Base-by-base conservation (phyloP, 2,329 filamentous ascomycete species). In the Chaetomium globosum region DNA sequence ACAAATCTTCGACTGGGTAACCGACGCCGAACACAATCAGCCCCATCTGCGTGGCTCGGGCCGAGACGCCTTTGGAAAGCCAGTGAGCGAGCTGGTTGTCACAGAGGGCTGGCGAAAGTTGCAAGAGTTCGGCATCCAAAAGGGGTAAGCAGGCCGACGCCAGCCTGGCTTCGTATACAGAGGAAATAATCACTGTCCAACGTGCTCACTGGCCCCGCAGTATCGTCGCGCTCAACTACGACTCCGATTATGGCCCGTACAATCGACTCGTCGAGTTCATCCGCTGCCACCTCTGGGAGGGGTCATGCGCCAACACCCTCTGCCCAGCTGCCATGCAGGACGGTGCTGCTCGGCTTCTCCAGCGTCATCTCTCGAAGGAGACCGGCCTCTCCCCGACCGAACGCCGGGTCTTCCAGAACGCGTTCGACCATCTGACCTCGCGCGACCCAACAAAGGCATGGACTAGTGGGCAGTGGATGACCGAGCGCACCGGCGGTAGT, bases 381-480 rank as follows among this genome's bases (percentile, higher is more conserved):
- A 49, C 51, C 2, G 51, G 59, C 6, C 63, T 75, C 4, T 70
- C 73, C 0, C 69, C 75, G 0, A 65, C 68, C 0, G 75, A 79
- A 67, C 76, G 76, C 8, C 69, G 70, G 21, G 81, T 87, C 0
- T 80, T 87, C 56, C 77, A 81, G 46, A 80, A 83, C 49, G 84
- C 83, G 3, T 86, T 82, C 68, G 72, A 76, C 6, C 82, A 82
- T 13, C 76, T 90, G 3, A 84, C 78, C 1, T 85, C 82, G 4
- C 78, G 83, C 4, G 80, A 88, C 28, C 77, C 80, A 0, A 62
- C 71, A 0, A 69, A 75, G 21, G 84, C 85, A 0, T 92, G 89
- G 89, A 92, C 88, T 0, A 89, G 85, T 49, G 89, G 89, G 0
- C 89, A 92, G 73, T 92, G 89, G 89, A 91, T 92, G 89, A 92